phyloP scores from a whole-genome alignment of 164 flowering plant species.

The Malania oleifera region DNA sequence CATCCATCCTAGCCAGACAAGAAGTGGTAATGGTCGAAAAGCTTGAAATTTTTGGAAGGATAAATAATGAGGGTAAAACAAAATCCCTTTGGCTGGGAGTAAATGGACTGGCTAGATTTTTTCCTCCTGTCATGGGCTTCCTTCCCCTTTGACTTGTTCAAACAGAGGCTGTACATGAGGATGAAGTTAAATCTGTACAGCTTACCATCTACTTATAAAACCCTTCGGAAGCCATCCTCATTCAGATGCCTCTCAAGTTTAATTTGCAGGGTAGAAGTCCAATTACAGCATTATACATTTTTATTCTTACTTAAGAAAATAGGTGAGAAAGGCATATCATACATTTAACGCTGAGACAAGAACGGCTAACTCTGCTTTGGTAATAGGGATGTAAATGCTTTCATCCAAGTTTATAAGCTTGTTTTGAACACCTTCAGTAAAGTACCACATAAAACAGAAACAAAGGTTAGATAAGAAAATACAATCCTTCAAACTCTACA shows the following conservation, averaged over 20 bases:
- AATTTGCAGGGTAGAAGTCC: background rate
- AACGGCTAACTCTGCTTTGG: slow-evolving; percentile 74
- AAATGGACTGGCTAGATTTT: no score
- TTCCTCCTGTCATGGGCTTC: no score
- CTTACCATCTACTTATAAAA: background rate
- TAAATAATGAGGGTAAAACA: no score
- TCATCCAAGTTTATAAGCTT: slow-evolving; percentile 72
- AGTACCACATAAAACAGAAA: background rate
- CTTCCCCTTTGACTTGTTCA: background rate
- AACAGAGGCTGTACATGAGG: background rate
- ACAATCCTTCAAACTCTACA: background rate
- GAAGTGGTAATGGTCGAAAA: no score
- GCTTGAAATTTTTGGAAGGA: no score
- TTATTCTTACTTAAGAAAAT: background rate
- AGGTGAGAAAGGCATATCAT: slow-evolving; percentile 19
- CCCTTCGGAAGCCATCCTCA: background rate
- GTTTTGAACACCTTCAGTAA: slow-evolving; percentile 69
- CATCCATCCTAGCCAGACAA: no score
- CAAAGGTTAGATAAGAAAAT: background rate
- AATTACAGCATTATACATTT: background rate
- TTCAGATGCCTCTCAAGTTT: background rate
- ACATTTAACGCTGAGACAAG: slow-evolving; percentile 73
- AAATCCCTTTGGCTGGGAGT: no score
- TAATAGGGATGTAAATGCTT: slow-evolving; percentile 75
- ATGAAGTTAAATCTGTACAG: background rate